Base-by-base conservation (phyloP, 192 early-diverging fungal genomes). In the Allomyces macrogynus region DNA sequence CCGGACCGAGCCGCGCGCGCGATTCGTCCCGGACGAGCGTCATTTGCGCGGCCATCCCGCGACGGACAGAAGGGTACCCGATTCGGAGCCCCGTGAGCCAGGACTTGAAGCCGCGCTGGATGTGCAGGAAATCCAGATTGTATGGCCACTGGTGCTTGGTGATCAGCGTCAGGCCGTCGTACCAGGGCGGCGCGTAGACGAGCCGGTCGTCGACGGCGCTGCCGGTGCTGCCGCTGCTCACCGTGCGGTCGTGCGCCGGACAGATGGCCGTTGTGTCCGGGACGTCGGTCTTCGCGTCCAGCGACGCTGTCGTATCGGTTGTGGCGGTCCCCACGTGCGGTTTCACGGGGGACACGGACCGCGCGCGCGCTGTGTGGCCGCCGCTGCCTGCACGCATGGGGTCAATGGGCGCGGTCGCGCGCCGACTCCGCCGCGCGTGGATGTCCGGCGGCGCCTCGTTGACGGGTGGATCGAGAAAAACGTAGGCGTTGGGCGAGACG, bases 391-490 rank as follows among this genome's bases (percentile, higher is more conserved):
- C 7, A 40, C 32, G n/a, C n/a, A n/a, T 7, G 7, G 32, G 32
- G 7, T 40, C 32, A 7, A 7, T 40, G 32, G 32, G 32, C 4
- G 32, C 32, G 32, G 32, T 40, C 7, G 65, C 22, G 10, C 43
- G 57, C 7, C 57, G 70, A 14, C 68, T 65, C 1, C 73, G 62
- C 20, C 71, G 68, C 16, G 64, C 69, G 18, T 71, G 72, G 14
- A 80, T 65, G 22, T 71, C 67, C 12, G 81, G 77, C n/a, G 81
- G 81, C 7, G 70, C 66, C 43, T 75, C 73, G 16, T 77, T 70
- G 16, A 82, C 74, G 11, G 80, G 76, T 1, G 82, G 80, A 42
- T 84, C 79, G 44, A 84, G 66, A 66, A 84, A 81, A 10, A 84
- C 70, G 32, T 81, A 72, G 42, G 80, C 80, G 1, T 76, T 67